A percentile compares a stretch with the other conserved stretches of the same genome.
These are phyloP conservation scores for Pichia sp. DNA, from an alignment of 1,139 yeast species.

Conservation along the genomic window DNA sequence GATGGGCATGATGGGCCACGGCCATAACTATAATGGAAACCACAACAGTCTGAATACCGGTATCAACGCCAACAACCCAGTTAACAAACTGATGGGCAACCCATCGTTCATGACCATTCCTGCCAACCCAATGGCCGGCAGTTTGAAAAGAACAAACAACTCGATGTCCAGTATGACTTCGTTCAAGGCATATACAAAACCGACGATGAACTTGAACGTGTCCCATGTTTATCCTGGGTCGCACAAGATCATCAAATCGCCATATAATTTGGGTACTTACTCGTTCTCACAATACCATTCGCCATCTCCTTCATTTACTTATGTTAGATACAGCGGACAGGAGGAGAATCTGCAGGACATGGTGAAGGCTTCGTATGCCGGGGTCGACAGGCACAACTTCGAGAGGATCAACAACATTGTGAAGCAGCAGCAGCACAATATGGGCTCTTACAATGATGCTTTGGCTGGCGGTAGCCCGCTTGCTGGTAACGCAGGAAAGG, in stretches of 20 bases:
- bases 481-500: slow-evolving; percentile 20
- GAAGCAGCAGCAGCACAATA: slow-evolving; percentile 16
- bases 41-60: background rate
- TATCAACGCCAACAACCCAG: slow-evolving; percentile 1
- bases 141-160: background rate
- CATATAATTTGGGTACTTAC: slow-evolving; percentile 29
- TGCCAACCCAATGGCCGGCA: background rate
- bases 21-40: background rate
- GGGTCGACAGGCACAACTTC: slow-evolving; percentile 23
- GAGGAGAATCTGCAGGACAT: slow-evolving; percentile 23
- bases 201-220: slow-evolving; percentile 4
- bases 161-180: slow-evolving; percentile 2
- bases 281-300: slow-evolving; percentile 30
- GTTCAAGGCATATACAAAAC: slow-evolving; percentile 4
- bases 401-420: slow-evolving; percentile 22
- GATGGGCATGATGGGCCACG: background rate
- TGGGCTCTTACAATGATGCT: slow-evolving; percentile 4
- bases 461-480: slow-evolving; percentile 7
- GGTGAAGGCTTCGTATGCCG: slow-evolving; percentile 22
- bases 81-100: background rate
- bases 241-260: slow-evolving; percentile 21
- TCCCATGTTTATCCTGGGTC: slow-evolving; percentile 5
- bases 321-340: slow-evolving; percentile 25
- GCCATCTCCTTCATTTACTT: slow-evolving; percentile 29
- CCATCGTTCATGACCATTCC: background rate